Evolutionary conservation across 1,284 basidiomycete genomes (phyloP).

Genomic region (Xerocomus cyaneibrunnescens): DNA sequence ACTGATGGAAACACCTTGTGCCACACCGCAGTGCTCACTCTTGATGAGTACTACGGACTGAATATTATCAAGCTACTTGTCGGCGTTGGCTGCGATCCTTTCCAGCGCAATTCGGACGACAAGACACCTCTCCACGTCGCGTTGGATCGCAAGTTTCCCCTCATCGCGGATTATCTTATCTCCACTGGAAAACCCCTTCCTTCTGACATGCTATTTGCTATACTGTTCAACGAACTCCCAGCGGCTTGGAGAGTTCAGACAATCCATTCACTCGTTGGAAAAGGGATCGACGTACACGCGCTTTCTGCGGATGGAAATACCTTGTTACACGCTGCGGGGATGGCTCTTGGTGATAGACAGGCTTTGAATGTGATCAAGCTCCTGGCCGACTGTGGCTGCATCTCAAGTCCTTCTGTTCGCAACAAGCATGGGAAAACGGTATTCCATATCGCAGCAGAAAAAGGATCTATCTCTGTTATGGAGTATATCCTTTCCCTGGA

Average conservation of each 20-base stretch:
- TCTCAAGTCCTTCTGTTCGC: no score
- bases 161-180: constrained; percentile 1
- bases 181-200: not conserved
- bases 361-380: not conserved
- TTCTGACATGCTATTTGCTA: not conserved
- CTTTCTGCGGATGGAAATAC: not conserved
- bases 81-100: not conserved
- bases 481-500: constrained; percentile 1
- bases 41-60: not conserved
- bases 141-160: not conserved
- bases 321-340: not conserved
- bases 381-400: not conserved
- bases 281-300: not conserved
- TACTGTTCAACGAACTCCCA: not conserved
- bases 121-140: not conserved
- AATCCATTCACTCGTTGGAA: not conserved
- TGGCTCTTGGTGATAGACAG: not conserved
- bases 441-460: constrained; percentile 1
- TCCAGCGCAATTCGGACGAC: not conserved
- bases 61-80: not conserved
- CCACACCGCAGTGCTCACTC: not conserved
- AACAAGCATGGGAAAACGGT: not conserved
- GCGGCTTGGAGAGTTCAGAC: not conserved
- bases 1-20: constrained; percentile 1
- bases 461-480: not conserved